These are phyloP conservation scores for Leptographium procerum DNA, from an alignment of 2,329 filamentous ascomycete genomes.

Conservation along the genomic window DNA sequence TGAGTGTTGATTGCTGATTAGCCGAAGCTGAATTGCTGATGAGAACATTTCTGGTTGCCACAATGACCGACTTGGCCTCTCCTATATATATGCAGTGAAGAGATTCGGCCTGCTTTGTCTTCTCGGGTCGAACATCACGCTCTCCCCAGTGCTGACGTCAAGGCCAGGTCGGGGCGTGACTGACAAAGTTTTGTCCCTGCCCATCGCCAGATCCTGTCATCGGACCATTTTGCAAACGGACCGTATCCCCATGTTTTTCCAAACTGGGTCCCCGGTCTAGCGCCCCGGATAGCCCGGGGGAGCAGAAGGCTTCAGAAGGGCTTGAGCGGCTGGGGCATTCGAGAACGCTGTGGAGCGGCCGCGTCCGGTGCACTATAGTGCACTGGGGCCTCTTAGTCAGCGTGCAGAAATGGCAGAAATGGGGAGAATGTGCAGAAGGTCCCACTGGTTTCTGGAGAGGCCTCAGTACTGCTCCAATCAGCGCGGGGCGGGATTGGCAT, in stretches of 20 bases:
- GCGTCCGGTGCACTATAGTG: background rate
- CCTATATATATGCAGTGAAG: background rate
- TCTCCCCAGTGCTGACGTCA: background rate
- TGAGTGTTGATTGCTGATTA: background rate
- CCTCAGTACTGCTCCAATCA: background rate
- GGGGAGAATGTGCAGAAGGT: background rate
- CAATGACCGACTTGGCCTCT: background rate
- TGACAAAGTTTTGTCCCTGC: background rate
- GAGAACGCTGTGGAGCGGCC: background rate
- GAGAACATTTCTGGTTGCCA: background rate
- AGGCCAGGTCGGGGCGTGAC: background rate
- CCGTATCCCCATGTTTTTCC: background rate
- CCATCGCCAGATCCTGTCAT: background rate
- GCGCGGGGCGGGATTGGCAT: background rate
- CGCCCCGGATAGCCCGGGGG: background rate
- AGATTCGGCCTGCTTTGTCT: background rate
- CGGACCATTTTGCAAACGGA: background rate
- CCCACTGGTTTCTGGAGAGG: background rate
- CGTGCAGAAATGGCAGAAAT: background rate
- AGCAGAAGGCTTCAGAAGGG: too few species aligned
- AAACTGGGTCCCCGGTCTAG: background rate
- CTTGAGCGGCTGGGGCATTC: background rate
- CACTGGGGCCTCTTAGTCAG: background rate
- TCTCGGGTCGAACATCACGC: background rate
- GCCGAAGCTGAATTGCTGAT: background rate